A percentile compares a stretch with the other conserved stretches of the same genome.
Evolutionary conservation across 306 rosid genomes (phyloP).

Genomic region (Acacia acuminata): DNA sequence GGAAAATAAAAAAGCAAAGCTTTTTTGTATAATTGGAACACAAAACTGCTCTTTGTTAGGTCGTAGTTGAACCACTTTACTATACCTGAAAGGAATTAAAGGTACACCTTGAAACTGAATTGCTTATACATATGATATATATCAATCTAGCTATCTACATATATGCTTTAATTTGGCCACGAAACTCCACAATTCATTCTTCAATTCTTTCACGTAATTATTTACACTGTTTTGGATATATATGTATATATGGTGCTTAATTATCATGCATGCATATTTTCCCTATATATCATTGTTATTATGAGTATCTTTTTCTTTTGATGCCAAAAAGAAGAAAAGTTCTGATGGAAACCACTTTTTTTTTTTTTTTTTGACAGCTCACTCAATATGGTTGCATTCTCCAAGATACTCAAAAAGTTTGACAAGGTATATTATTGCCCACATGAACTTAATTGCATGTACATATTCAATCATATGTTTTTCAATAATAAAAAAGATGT

Average conservation of each 20-base stretch:
- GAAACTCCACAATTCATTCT: background rate
- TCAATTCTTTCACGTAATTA: constrained; percentile 1
- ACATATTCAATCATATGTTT: background rate
- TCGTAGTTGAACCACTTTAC: background rate
- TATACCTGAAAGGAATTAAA: background rate
- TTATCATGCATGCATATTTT: background rate
- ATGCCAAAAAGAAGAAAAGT: background rate
- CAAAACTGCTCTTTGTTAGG: background rate
- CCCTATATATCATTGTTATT: background rate
- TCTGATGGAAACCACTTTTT: background rate
- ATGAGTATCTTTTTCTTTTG: background rate
- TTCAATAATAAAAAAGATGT: background rate
- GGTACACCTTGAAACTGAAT: background rate
- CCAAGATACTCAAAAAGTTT: constrained; percentile 85
- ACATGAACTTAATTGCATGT: background rate
- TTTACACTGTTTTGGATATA: background rate
- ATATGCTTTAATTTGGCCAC: background rate
- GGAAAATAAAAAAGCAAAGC: background rate
- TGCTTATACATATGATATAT: background rate
- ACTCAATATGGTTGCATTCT: constrained; percentile 77
- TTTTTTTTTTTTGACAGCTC: constrained; percentile 57
- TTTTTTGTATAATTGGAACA: background rate
- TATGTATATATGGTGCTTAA: background rate
- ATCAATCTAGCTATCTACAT: background rate
- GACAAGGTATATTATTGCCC: constrained; percentile 64